Evolutionary conservation across 345 rosid genomes (phyloP).

Genomic region (Lepidium africanum): DNA sequence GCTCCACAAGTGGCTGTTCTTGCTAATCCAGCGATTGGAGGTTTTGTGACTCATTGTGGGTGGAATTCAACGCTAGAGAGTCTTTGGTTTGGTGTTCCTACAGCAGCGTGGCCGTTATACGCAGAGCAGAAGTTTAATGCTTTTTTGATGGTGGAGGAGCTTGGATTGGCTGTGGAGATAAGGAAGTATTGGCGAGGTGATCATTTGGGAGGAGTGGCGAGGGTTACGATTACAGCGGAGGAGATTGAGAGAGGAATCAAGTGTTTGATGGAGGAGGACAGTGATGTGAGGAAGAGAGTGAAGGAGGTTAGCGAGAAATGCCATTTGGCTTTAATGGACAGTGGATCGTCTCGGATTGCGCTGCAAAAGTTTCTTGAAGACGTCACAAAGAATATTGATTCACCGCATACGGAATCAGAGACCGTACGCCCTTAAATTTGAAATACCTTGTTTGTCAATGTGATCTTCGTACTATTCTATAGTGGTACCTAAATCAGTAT

Average conservation of each 20-base stretch:
- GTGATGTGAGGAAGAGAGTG: constrained; percentile 19
- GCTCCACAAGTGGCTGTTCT: constrained; percentile 41
- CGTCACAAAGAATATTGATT: not conserved
- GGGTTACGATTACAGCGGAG: not conserved
- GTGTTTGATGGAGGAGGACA: constrained; percentile 24
- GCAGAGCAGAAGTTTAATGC: constrained; percentile 56
- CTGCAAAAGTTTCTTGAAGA: constrained; percentile 24
- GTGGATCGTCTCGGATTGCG: constrained; percentile 31
- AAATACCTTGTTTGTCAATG: no score
- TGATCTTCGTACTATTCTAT: no score
- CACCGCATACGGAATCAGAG: not conserved
- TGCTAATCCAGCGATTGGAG: constrained; percentile 36
- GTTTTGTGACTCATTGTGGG: constrained; percentile 52
- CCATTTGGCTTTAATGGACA: constrained; percentile 16
- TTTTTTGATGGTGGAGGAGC: constrained; percentile 34
- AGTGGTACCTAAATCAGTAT: no score
- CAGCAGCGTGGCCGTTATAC: constrained; percentile 45
- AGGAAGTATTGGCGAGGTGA: constrained; percentile 25
- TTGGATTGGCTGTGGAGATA: constrained; percentile 38
- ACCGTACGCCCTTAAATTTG: not conserved
- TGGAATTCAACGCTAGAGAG: constrained; percentile 59
- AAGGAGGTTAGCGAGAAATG: constrained; percentile 19
- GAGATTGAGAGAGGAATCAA: constrained; percentile 30
- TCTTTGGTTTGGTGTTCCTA: constrained; percentile 46
- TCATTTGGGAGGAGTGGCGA: not conserved